Base-by-base conservation (phyloP, 1,284 basidiomycete genomes). In the Cryptococcus hybrid region DNA sequence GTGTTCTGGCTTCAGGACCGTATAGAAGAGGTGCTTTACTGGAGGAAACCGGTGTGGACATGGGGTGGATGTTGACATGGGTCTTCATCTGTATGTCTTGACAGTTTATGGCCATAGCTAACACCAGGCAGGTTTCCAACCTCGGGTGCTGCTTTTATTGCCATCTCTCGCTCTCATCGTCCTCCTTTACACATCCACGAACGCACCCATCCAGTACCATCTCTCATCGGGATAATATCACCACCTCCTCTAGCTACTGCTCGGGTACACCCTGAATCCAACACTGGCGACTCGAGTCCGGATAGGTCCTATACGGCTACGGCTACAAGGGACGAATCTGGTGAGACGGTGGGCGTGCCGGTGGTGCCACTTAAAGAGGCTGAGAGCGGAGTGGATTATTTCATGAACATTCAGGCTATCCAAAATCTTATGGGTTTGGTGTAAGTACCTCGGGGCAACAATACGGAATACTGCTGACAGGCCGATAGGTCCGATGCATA, bases 391-490 rank as follows among this genome's bases (percentile, higher is more conserved):
- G 71, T 77, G 56, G 77, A 78, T 55, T 78, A 77, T 49, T 76
- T 72, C 54, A 74, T 78, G 74, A 79, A 79, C 59, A 55, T 79
- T 15, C 78, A 79, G 56, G 77, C 76, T 2, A 78, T 79, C 51
- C 78, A 79, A 65, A 79, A 79, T 61, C 66, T 78, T 30, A 78
- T 79, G 77, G 77, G 77, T 6, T 56, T 73, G 11, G 60, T 75
- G 74, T 75, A 51, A 64, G 74, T 69, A 13, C 18, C 5, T 30
- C 13, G 42, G 36, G 24, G 24, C 24, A 24, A 24, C 24, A 24
- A 24, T 24, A 24, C 36, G 13, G 13, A 37, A 46, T 37, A 24
- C 6, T 34, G 15, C 6, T 37, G 6, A n/a, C 46, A 36, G 24
- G 24, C 24, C 24, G 51, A 12, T 47, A 75, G 74, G 13, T 74